Evolutionary conservation across 176 grass and related monocot species (phyloP), one percentile per base, ranked within the genome.

Genomic region (Avena atlantica): DNA sequence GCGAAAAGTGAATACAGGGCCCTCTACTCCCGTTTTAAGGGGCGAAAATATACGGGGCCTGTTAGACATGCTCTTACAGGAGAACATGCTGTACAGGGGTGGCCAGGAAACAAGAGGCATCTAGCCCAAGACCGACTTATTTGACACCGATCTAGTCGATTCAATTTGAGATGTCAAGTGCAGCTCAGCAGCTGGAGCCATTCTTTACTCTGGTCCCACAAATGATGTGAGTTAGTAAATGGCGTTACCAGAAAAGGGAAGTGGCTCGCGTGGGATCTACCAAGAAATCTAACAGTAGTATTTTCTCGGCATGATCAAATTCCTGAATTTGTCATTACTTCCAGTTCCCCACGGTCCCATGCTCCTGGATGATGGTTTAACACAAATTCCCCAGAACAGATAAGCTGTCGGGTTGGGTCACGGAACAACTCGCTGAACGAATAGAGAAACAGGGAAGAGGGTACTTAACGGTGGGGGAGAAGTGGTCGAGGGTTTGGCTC

Each of bases 401-500:
- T 53, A 31, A 4, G 48, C 14, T 67, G 29, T 67, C 27, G 34
- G 27, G 29, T 2, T 67, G 12, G 64, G 27, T 67, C 27, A 15
- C 19, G 17, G 27, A 66, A 56, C 34, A 48, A 50, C 75, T 61
- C 8, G 36, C 36, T 24, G 44, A 52, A 71, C 31, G 34, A 37
- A 59, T 3, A 64, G 40, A 31, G 70, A 62, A 15, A 66, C 3
- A 17, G 59, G 61, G 56, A 3, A 3, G 63, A 49, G 42, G 47
- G 40, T 56, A 83, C 70, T 88, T 57, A 81, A 94, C 96, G 53
- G 90, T 94, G 70, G 96, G 96, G 48, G 92, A 91, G 93, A 96
- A 98, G 88, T 96, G 96, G 69, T 98, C 96, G 36, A 98, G 90
- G 66, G 91, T 94, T 51, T 98, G 96, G 89, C 19, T 63, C 90